Percentiles rank a stretch among this genome's conserved stretches.
These are phyloP conservation scores for Podospora pseudopauciseta DNA, from an alignment of 495 filamentous ascomycete genomes.

Conservation along the genomic window DNA sequence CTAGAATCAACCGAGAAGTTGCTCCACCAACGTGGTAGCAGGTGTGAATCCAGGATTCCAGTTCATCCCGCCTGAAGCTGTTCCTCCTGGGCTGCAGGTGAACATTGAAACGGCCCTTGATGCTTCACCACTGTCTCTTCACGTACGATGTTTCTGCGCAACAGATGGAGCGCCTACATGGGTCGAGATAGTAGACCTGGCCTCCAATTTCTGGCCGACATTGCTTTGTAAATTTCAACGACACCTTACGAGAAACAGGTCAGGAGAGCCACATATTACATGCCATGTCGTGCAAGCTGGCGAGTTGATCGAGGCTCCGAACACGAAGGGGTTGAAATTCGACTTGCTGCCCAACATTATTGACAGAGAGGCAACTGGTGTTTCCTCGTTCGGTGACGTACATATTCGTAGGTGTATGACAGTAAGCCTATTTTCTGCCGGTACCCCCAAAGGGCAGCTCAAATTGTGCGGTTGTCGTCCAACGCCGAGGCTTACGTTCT, in stretches of 20 bases:
- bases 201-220: no score
- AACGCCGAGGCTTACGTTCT: background rate
- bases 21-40: background rate
- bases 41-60: background rate
- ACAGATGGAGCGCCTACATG: slow-evolving; percentile 1
- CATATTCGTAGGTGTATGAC: slow-evolving; percentile 19
- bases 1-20: slow-evolving; percentile 1
- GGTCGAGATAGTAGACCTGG: background rate
- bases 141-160: background rate
- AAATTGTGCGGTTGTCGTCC: background rate
- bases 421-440: slow-evolving; percentile 19
- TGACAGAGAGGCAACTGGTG: slow-evolving; percentile 6
- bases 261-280: background rate
- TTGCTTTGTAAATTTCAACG: background rate
- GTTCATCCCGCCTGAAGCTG: slow-evolving; percentile 16
- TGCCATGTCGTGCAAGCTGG: background rate
- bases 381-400: slow-evolving; percentile 21
- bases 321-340: background rate
- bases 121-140: background rate
- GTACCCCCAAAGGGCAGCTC: slow-evolving; percentile 11
- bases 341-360: background rate
- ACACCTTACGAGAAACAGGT: background rate
- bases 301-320: background rate
- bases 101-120: background rate
- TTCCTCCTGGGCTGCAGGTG: background rate